Base-by-base conservation (phyloP, 2,329 filamentous ascomycete genomes). In the Colletotrichum liriopes region DNA sequence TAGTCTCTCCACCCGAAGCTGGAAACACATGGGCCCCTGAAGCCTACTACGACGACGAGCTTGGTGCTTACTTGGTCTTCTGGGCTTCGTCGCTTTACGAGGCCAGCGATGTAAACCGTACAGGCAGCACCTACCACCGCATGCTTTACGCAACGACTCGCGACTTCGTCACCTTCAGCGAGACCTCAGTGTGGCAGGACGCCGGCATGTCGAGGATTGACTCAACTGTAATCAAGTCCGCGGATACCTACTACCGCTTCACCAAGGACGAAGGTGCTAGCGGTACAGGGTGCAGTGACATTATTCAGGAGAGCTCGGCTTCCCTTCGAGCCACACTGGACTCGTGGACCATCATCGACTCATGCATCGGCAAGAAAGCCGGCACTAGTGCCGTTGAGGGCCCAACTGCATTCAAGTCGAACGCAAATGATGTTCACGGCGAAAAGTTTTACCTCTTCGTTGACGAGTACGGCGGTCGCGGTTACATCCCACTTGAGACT, bases 21-120 rank as follows among this genome's bases (percentile, higher is more conserved):
- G 87, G 87, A 3, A 89, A 87, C 61, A 89, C 87, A 0, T 88
- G 86, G 86, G 86, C 86, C 0, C 86, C 86, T 0, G 86, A 88
- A 55, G 86, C 86, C 0, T 87, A 85, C 75, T 88, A 85, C 67
- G 86, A 88, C 18, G 77, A 82, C 0, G 79, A 79, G 0, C 78
- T 85, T 12, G 82, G 82, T 11, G 76, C 79, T 0, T 88, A 87
- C 37, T 64, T 84, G 5, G 82, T 85, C 4, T 88, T 85, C 75
- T 88, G 86, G 86, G 81, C 81, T 0, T 82, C 80, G 0, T 79
- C 84, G 0, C 80, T 88, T 1, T 88, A 87, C 67, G 65, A 68
- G 11, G 78, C 75, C 0, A 75, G 76, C 41, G 86, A 87, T 35
- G 74, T 79, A 0, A 76, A 81, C 5, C 86, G 85, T 49, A 84